Evolutionary conservation across 345 rosid genomes (phyloP), one percentile per base, ranked within the genome.

Genomic region (Anastatica hierochuntica): DNA sequence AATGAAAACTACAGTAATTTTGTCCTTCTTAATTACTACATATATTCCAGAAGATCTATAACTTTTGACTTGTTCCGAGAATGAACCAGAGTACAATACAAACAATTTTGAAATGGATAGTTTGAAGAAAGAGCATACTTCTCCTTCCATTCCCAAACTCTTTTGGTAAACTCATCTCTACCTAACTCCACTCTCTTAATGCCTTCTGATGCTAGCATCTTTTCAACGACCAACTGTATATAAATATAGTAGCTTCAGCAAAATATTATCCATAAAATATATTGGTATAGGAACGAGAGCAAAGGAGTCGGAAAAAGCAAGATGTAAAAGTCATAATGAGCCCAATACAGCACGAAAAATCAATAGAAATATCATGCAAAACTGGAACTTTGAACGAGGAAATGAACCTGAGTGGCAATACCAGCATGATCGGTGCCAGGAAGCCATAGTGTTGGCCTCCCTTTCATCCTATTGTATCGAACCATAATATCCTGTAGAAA

Each of bases 361-460:
- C 15, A 27, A 44, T 1, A 34, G 7, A 12, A 38, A 52, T 3
- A 40, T 23, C 14, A 65, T 14, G 31, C 46, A 49, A 64, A 40
- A 45, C 14, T 31, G 58, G 17, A 47, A 62, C 49, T 36, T 15
- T 50, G 31, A 33, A 67, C 14, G 35, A 49, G 56, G 39, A 43
- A 45, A 67, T 43, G 70, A 53, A 90, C 98, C 96, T 84, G 96
- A 49, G 98, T 87, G 57, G 98, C 98, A 43, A 87, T 90, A 39
- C 96, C 98, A 53, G 98, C 98, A 80, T 90, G 98, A 76, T 90
- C 96, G 49, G 96, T 82, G 54, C 98, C 96, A 29, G 98, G 98
- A 75, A 90, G 76, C 98, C 98, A 90, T 34, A 90, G 85, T 39
- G 98, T 80, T 56, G 98, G 96, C 65, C 76, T 87, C 53, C 96